phyloP scores from a whole-genome alignment of 371 early-diverging fungal species.

The Saksenaea oblongispora region DNA sequence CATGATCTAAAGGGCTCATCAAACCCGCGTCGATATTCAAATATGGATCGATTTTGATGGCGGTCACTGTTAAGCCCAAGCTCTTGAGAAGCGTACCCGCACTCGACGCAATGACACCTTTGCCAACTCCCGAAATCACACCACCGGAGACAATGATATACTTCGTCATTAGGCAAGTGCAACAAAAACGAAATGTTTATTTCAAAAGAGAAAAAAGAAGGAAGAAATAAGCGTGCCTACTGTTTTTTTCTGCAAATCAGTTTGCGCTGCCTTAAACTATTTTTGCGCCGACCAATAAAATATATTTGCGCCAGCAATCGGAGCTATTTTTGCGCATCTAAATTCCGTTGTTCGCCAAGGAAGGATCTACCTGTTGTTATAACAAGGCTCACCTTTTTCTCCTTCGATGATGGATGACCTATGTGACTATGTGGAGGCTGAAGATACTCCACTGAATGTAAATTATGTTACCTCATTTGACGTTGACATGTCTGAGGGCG shows the following conservation, averaged over 20 bases:
- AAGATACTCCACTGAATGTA: conserved; percentile 1
- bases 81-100: conserved; percentile 96
- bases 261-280: no score
- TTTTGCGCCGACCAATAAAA: no score
- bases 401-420: not conserved
- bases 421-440: not conserved
- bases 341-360: no score
- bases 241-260: no score
- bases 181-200: not conserved
- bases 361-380: no score
- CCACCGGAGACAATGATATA: conserved; percentile 99
- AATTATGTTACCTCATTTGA: conserved; percentile 2
- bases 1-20: conserved; percentile 97
- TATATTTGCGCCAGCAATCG: no score
- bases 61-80: conserved; percentile 92
- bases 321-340: no score
- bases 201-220: not conserved
- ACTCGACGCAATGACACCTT: conserved; percentile 98
- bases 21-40: conserved; percentile 99
- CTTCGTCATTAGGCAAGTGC: conserved; percentile 60
- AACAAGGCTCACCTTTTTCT: no score
- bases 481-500: not conserved
- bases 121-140: conserved; percentile 99
- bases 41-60: conserved; percentile 99
- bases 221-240: no score